Conservation (phyloP, 352 stramenopile genomes). For the Phytophthora megakarya region DNA sequence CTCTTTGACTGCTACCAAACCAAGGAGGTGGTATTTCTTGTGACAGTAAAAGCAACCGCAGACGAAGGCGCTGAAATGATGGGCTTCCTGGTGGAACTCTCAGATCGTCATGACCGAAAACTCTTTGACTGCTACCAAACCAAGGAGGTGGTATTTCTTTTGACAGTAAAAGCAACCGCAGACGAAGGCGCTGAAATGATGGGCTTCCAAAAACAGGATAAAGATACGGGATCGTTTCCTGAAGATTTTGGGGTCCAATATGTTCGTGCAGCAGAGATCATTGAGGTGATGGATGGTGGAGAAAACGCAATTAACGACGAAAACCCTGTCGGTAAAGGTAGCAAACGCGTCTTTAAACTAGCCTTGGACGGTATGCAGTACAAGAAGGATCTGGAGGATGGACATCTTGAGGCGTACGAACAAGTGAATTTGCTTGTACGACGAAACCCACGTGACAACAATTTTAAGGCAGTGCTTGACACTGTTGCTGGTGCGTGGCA, state of each 20-base stretch:
- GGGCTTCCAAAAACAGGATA: constrained; percentile 42
- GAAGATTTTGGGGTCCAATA: constrained; percentile 88
- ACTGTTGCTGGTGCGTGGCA: constrained; percentile 63
- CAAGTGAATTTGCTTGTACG: constrained; percentile 95
- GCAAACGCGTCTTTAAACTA: constrained; percentile 89
- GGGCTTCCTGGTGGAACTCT: constrained; percentile 90
- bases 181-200: constrained; percentile 75
- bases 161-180: constrained; percentile 73
- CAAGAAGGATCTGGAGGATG: constrained; percentile 84
- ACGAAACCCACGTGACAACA: constrained; percentile 89
- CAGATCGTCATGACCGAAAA: constrained; percentile 46
- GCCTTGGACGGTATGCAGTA: constrained; percentile 95
- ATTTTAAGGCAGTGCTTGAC: constrained; percentile 95
- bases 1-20: constrained; percentile 91
- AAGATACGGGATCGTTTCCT: constrained; percentile 69
- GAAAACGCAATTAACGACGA: constrained; percentile 61
- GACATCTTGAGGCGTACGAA: constrained; percentile 73
- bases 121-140: constrained; percentile 91
- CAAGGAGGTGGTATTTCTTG: constrained; percentile 95
- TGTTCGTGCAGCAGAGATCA: constrained; percentile 77
- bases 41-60: constrained; percentile 73
- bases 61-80: constrained; percentile 72
- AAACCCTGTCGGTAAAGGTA: constrained; percentile 50
- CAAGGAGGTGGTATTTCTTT: constrained; percentile 95
- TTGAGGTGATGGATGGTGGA: constrained; percentile 83